Evolutionary conservation across 2,329 filamentous ascomycete genomes (phyloP), one percentile per base, ranked within the genome.

Genomic region (Colletotrichum sp.): DNA sequence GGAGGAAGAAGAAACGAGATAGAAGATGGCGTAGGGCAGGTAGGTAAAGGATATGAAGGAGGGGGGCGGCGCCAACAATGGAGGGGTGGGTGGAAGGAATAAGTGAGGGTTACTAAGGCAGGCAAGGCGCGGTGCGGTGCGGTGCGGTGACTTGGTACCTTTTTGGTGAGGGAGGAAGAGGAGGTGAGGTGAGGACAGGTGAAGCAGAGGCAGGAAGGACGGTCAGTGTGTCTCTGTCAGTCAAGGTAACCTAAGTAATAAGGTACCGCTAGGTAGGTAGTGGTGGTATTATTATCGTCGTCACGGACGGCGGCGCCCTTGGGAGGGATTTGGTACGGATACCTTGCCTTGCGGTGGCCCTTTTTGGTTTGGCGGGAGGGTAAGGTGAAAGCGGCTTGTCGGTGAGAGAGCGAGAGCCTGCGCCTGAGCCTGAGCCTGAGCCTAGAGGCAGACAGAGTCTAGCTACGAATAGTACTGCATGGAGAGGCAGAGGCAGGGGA

Each of bases 1-100:
- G 64, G 38, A 65, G 34, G 43, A 68, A 69, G 64, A 68, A 73
- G 73, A 68, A 73, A 73, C 26, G 28, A 68, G 34, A 28, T 64
- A 26, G 57, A 16, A 52, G 18, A 34, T 67, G 63, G 70, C 65
- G 67, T 63, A 70, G n/a, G 32, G 43, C 26, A 52, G 67, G 57
- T 38, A 68, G 21, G 66, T 60, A 65, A 68, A 71, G 66, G 48
- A 67, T 61, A 73, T 38, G 34, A 68, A 21, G 70, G 52, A 63
- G 38, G 57, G 71, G 68, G 69, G 60, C 61, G 57, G 63, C 38
- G 70, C 58, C 73, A 73, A 58, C 58, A 28, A 43, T 36, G 32
- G 69, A 73, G 69, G 70, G 73, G 64, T 52, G 38, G 30, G 58
- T 34, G 16, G 30, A 58, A 48, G 58, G 24, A 43, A 48, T 13